Conservation (phyloP, 192 early-diverging fungal species). For the Backusella parvicylindrica region DNA sequence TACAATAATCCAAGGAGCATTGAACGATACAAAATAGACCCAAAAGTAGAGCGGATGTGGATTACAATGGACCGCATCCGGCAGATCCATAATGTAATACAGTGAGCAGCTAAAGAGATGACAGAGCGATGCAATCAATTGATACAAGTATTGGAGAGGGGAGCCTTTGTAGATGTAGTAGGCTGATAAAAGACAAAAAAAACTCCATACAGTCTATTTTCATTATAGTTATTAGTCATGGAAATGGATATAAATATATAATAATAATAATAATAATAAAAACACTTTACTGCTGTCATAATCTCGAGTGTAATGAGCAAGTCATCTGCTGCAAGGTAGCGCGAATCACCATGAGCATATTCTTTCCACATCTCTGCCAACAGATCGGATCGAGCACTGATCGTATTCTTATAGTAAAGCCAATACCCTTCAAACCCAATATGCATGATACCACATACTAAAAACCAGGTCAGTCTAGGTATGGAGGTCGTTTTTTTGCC, state of each 20-base stretch:
- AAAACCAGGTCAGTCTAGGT: conserved; percentile 72
- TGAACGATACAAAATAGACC: conserved; percentile 86
- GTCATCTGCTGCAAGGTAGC: conserved; percentile 81
- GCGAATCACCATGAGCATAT: conserved; percentile 83
- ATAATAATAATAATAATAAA: conserved; percentile 18
- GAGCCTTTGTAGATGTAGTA: conserved; percentile 50
- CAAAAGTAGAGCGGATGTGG: conserved; percentile 84
- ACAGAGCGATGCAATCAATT: conserved; percentile 58
- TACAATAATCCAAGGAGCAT: conserved; percentile 78
- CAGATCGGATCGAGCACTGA: conserved; percentile 53
- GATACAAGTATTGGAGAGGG: conserved; percentile 52
- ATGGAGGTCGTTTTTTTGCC: not conserved
- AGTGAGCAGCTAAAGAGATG: conserved; percentile 84
- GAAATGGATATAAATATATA: no score
- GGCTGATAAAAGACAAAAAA: conserved; percentile 53
- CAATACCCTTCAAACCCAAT: conserved; percentile 85
- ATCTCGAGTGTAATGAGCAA: conserved; percentile 85
- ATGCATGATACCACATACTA: conserved; percentile 80
- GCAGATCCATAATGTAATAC: conserved; percentile 72
- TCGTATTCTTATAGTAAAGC: conserved; percentile 58
- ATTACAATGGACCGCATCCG: conserved; percentile 64
- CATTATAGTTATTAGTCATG: conserved; percentile 38
- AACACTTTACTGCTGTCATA: conserved; percentile 78
- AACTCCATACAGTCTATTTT: conserved; percentile 51
- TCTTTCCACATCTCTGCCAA: conserved; percentile 88